Percentiles rank a stretch among this genome's conserved stretches.
Conservation (phyloP, 257 asterid species). For the Orobanche coerulescens region DNA sequence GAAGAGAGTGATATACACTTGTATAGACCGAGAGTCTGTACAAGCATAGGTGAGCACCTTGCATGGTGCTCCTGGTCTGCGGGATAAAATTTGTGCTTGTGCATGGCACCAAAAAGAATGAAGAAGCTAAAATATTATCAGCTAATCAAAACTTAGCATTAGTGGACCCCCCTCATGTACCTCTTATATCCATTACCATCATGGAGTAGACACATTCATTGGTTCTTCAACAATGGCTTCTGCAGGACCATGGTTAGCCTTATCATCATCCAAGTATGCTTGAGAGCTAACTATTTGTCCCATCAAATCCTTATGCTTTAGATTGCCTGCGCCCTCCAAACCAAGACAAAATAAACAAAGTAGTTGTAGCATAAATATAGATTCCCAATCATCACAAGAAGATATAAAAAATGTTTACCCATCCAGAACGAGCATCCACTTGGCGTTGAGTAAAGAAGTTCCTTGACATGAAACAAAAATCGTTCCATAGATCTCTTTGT, state of each 20-base stretch:
- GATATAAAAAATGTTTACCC: conserved; percentile 35
- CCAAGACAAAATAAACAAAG: not conserved
- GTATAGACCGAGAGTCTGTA: not conserved
- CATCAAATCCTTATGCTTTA: conserved; percentile 77
- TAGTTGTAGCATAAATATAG: not conserved
- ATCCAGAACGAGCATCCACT: conserved; percentile 85
- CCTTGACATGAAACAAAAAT: conserved; percentile 78
- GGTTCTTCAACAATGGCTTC: conserved; percentile 28
- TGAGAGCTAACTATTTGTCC: conserved; percentile 86
- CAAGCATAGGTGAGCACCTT: not conserved
- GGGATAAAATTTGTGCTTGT: not conserved
- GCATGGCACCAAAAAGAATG: not conserved
- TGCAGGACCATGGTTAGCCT: conserved; percentile 24
- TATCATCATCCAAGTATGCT: conserved; percentile 57
- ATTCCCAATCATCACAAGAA: not conserved
- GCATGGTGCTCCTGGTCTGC: too few species aligned
- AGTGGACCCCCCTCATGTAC: not conserved
- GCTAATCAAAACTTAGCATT: not conserved
- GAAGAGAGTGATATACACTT: too few species aligned
- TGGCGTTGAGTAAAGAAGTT: conserved; percentile 65
- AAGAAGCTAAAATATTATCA: conserved; percentile 6
- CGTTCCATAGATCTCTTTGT: conserved; percentile 90
- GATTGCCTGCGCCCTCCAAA: conserved; percentile 53
- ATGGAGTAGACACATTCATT: not conserved
- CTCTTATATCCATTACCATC: not conserved